A percentile compares a stretch with the other conserved stretches of the same genome.
Conservation (phyloP, 2,329 filamentous ascomycete species). For the Sclerotinia subarctica region DNA sequence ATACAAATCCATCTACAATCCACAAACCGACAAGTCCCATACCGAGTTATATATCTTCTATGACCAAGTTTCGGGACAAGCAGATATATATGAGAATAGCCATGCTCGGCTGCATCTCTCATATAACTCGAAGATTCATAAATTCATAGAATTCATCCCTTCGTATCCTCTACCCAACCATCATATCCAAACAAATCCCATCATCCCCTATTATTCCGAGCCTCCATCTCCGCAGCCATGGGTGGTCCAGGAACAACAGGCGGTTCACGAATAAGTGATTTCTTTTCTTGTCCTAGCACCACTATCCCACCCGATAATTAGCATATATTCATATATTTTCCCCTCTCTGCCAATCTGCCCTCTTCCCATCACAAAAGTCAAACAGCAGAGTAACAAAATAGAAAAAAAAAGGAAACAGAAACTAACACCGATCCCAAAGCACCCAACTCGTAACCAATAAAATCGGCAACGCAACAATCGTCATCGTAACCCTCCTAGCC, state of each 20-base stretch:
- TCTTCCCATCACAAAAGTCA: neutral
- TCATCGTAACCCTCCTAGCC: constrained; percentile 36
- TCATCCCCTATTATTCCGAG: neutral
- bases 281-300: constrained; percentile 5
- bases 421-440: constrained; percentile 37
- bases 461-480: constrained; percentile 38
- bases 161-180: neutral
- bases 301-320: constrained; percentile 8
- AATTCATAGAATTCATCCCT: neutral
- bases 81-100: neutral
- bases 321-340: neutral
- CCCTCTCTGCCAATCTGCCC: neutral
- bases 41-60: neutral
- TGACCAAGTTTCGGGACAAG: neutral
- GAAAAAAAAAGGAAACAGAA: neutral
- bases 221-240: constrained; percentile 1
- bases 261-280: constrained; percentile 15
- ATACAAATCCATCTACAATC: neutral
- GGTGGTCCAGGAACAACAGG: neutral
- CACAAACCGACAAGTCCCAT: neutral
- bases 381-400: neutral
- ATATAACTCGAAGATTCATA: neutral
- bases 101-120: neutral
- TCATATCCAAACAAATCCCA: neutral
- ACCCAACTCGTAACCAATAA: constrained; percentile 38